Base-by-base conservation (phyloP, 441 rosid species). In the Syzygium syzygioides region DNA sequence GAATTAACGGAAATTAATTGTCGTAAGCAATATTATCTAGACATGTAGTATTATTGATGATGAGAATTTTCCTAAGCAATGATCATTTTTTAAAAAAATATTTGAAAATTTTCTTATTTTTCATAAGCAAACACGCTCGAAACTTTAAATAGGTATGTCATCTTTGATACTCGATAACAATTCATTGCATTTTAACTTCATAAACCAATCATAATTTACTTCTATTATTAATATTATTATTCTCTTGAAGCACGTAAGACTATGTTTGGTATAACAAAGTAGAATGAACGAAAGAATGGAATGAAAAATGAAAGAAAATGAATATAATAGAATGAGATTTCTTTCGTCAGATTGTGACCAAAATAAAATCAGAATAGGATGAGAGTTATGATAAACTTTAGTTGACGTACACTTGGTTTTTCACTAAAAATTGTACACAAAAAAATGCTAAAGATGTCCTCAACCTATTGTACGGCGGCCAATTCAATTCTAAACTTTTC, bases 1-100 rank as follows among this genome's bases (percentile, higher is more conserved):
- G 48, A 45, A 45, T 45, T 1, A 8, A 45, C 8, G 9, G 9
- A 45, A 45, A 45, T 45, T 45, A 45, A 45, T 14, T 4, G 5
- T 10, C 7, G 2, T 15, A 0, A 1, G 4, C 4, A 17, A 64
- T 14, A 64, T 64, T 4, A 0, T 25, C 9, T 62, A 15, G 10
- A 62, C 9, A 14, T n/a, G 1, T 6, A 62, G 14, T 62, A n/a
- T 62, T 62, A 0, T 62, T n/a, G 34, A 62, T n/a, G 1, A n/a
- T n/a, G 14, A 62, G n/a, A n/a, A 0, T 6, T 28, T 14, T n/a
- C 14, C 0, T 14, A 14, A 62, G n/a, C 1, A 14, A n/a, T 14
- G 1, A n/a, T 62, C 0, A 28, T 60, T n/a, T n/a, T 62, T 7
- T 45, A 1, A 7, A 45, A n/a, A n/a, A 45, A 7, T 45, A 45